These are phyloP conservation scores for Allomyces macrogynus DNA, from an alignment of 192 early-diverging fungal genomes.

Conservation along the genomic window DNA sequence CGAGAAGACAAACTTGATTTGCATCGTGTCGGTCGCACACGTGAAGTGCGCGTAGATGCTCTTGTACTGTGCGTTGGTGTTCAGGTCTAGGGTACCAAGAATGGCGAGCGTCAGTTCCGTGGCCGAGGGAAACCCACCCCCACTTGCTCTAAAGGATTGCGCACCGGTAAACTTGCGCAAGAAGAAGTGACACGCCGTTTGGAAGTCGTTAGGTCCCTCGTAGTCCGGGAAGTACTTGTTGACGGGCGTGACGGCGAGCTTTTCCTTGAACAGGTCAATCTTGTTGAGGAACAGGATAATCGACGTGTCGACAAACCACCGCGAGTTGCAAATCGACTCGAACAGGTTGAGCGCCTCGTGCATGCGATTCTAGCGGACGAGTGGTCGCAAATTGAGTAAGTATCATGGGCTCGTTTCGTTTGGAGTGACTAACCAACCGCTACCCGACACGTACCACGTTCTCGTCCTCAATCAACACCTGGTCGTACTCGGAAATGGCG, in stretches of 20 bases:
- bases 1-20: conserved; percentile 76
- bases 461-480: conserved; percentile 87
- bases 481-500: conserved; percentile 89
- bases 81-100: too few relatives aligned
- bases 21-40: conserved; percentile 65
- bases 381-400: background rate
- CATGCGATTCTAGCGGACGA: conserved; percentile 54
- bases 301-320: conserved; percentile 91
- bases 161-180: conserved; percentile 47
- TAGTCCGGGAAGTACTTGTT: conserved; percentile 81
- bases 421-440: too few relatives aligned
- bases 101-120: too few relatives aligned
- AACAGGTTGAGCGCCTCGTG: conserved; percentile 90
- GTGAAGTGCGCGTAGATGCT: conserved; percentile 77
- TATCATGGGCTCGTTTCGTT: background rate
- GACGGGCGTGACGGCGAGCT: conserved; percentile 65
- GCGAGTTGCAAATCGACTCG: conserved; percentile 92
- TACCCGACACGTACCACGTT: conserved; percentile 54
- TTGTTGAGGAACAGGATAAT: conserved; percentile 98
- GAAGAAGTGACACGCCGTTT: conserved; percentile 39
- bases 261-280: conserved; percentile 86
- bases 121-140: too few relatives aligned
- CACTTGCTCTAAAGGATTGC: too few relatives aligned
- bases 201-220: conserved; percentile 10
- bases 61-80: conserved; percentile 15